A percentile compares a stretch with the other conserved stretches of the same genome.
phyloP scores from a whole-genome alignment of 345 rosid species.

The Sisymbrium irio region DNA sequence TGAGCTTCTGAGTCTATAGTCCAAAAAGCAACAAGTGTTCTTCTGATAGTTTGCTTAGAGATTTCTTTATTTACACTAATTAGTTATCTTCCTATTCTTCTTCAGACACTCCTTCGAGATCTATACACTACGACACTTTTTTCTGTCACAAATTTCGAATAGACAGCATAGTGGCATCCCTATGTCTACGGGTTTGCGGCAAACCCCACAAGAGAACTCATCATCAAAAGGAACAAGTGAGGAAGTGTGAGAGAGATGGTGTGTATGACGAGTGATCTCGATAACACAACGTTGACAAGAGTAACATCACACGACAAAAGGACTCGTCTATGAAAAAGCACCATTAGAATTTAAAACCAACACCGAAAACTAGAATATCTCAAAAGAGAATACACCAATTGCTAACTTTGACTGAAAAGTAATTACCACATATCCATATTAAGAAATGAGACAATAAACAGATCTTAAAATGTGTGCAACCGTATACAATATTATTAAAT shows the following conservation, averaged over 20 bases:
- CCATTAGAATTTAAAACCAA: background rate
- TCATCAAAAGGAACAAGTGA: background rate
- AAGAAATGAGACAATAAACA: background rate
- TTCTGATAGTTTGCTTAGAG: too few species aligned
- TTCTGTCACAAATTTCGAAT: background rate
- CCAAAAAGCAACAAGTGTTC: too few species aligned
- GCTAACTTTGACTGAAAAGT: background rate
- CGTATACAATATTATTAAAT: slow-evolving; percentile 11
- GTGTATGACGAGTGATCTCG: background rate
- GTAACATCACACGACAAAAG: background rate
- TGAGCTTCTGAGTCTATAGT: too few species aligned
- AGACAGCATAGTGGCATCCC: background rate
- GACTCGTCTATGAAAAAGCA: background rate
- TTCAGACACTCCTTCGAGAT: background rate
- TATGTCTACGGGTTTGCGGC: background rate
- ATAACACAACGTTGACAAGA: background rate
- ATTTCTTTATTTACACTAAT: too few species aligned
- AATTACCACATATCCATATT: background rate
- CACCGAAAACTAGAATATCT: background rate
- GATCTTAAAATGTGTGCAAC: background rate
- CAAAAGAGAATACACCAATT: background rate
- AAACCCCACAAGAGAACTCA: background rate
- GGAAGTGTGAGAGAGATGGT: background rate
- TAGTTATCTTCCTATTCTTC: background rate
- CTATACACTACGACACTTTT: background rate